phyloP scores from a whole-genome alignment of 768 basidiomycete genomes.

The Boletus huronensis region DNA sequence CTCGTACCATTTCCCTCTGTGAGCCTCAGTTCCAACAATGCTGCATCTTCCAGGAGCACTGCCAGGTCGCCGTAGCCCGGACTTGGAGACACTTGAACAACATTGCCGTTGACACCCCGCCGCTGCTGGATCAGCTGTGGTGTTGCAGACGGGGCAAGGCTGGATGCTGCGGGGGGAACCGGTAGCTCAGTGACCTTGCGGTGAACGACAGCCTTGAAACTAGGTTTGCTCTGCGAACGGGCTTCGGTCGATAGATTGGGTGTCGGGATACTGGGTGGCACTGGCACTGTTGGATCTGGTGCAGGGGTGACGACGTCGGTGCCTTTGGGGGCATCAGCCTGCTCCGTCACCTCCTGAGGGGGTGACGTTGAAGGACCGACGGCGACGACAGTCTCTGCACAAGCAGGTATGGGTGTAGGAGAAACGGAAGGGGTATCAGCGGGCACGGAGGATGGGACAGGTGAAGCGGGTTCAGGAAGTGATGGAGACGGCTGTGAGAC shows the following conservation, averaged over 20 bases:
- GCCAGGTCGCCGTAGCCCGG: slow-evolving; percentile 53
- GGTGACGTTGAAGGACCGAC: not conserved
- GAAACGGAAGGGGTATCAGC: not conserved
- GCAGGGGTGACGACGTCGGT: not conserved
- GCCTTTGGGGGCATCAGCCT: not conserved
- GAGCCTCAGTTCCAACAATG: slow-evolving; percentile 53
- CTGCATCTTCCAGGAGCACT: slow-evolving; percentile 53
- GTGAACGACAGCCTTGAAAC: slow-evolving; percentile 59
- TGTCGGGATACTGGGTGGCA: slow-evolving; percentile 4
- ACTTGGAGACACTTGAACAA: slow-evolving; percentile 38
- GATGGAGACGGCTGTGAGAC: slow-evolving; percentile 8
- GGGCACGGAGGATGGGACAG: not conserved
- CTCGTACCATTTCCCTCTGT: slow-evolving; percentile 38
- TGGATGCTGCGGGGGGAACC: slow-evolving; percentile 13
- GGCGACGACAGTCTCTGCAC: not conserved
- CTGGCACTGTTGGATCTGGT: slow-evolving; percentile 3
- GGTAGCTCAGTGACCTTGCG: slow-evolving; percentile 44
- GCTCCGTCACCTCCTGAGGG: slow-evolving; percentile 1
- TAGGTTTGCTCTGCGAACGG: slow-evolving; percentile 16
- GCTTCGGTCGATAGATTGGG: slow-evolving; percentile 2
- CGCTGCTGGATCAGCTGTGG: slow-evolving; percentile 30
- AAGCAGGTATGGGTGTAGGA: not conserved
- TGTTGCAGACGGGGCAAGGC: slow-evolving; percentile 21
- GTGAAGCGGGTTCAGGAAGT: not conserved
- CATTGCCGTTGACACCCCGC: slow-evolving; percentile 19